Conservation (phyloP, 345 rosid genomes). For the Erucastrum elatum region DNA sequence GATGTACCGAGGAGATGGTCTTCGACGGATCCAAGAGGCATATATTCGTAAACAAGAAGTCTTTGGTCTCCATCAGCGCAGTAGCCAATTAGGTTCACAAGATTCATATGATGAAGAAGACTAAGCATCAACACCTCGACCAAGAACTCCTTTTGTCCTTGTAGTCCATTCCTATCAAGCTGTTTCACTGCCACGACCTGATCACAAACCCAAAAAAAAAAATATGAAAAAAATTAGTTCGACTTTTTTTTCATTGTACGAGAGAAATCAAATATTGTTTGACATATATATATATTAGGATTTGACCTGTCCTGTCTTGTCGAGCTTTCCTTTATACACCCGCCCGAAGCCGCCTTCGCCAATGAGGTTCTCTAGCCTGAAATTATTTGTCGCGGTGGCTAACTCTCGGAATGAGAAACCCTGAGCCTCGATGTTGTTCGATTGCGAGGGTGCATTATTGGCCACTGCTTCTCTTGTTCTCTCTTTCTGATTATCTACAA, state of each 20-base stretch:
- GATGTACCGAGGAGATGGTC: background rate
- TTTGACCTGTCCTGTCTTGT: background rate
- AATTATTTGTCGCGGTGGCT: background rate
- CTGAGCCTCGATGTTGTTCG: background rate
- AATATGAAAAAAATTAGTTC: background rate
- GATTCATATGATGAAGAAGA: background rate
- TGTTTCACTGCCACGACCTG: constrained; percentile 1
- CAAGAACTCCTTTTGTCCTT: background rate
- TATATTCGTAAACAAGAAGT: background rate
- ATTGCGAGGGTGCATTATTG: background rate
- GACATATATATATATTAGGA: background rate
- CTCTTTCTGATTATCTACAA: background rate
- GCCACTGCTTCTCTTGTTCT: background rate
- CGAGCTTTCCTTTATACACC: background rate
- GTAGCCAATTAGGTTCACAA: background rate
- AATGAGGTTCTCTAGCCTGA: background rate
- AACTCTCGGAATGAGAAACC: background rate
- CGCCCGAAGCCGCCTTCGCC: background rate
- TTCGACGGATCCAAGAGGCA: background rate
- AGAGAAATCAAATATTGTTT: background rate
- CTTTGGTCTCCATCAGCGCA: background rate
- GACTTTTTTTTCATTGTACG: background rate
- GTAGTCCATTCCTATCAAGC: background rate
- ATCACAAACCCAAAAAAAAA: background rate
- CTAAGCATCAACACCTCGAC: background rate